phyloP scores from a whole-genome alignment of 2,329 filamentous ascomycete species.

The Talaromyces sp. region DNA sequence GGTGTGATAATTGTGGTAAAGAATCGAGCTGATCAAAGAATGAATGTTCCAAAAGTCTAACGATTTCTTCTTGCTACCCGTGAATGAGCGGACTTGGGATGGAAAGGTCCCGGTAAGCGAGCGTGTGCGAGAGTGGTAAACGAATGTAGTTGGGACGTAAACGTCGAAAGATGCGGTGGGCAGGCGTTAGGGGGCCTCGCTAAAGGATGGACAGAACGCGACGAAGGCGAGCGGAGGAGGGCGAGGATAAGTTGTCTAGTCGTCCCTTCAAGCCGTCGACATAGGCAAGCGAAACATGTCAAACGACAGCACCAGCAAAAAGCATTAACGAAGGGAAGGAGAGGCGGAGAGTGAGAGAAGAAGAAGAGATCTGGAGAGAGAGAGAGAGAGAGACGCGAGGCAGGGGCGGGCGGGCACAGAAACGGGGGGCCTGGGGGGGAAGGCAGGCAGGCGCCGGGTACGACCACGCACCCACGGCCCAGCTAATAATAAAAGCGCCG shows the following conservation, averaged over 20 bases:
- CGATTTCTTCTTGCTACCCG: background rate
- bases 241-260: constrained; percentile 14
- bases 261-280: constrained; percentile 25
- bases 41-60: background rate
- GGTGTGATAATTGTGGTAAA: background rate
- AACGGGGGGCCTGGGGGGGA: background rate
- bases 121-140: constrained; percentile 20
- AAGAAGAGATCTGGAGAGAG: constrained; percentile 16
- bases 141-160: constrained; percentile 14
- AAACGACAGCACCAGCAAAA: constrained; percentile 26
- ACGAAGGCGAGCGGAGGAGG: constrained; percentile 10
- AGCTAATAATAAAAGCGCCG: background rate
- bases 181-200: background rate
- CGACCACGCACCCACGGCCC: background rate
- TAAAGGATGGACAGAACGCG: constrained; percentile 17
- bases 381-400: background rate
- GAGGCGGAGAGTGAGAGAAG: constrained; percentile 13
- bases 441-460: background rate
- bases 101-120: constrained; percentile 18
- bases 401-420: constrained; percentile 1
- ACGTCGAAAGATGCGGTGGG: background rate
- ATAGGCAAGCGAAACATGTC: constrained; percentile 22
- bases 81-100: constrained; percentile 23
- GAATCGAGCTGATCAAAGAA: background rate
- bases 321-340: constrained; percentile 12